Percentiles rank a stretch among this genome's conserved stretches.
These are phyloP conservation scores for Protomyces lactucae-debilis DNA, from an alignment of 1,139 yeast genomes.

Conservation along the genomic window DNA sequence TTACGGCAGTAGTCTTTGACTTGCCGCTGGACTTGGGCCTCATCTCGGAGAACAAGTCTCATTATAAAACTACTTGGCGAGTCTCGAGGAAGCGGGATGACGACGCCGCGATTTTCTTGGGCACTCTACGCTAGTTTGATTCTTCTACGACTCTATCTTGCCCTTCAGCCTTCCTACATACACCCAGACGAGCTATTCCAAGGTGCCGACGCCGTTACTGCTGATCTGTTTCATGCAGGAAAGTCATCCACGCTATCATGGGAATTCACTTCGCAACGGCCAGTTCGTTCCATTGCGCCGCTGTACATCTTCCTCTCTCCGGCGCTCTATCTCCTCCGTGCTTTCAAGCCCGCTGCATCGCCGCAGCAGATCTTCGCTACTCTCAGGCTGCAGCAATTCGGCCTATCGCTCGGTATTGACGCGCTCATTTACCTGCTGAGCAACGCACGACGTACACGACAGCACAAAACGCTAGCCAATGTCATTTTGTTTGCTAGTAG, in stretches of 20 bases:
- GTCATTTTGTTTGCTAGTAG: constrained; percentile 26
- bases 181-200: constrained; percentile 99
- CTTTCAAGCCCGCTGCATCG: constrained; percentile 31
- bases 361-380: constrained; percentile 50
- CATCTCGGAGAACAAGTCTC: too few species aligned
- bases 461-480: background rate
- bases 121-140: constrained; percentile 29
- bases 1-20: too few species aligned
- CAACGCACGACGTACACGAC: background rate
- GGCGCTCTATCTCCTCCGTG: constrained; percentile 47
- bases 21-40: too few species aligned
- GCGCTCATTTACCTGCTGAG: constrained; percentile 4
- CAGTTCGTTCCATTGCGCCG: constrained; percentile 72
- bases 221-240: constrained; percentile 38
- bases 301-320: constrained; percentile 60
- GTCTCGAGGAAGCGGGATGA: background rate
- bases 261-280: constrained; percentile 63
- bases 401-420: constrained; percentile 40
- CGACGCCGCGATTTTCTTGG: background rate
- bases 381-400: constrained; percentile 54
- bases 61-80: too few species aligned
- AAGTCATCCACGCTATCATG: constrained; percentile 57
- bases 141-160: constrained; percentile 50
- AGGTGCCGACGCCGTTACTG: constrained; percentile 61
- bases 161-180: constrained; percentile 72